Evolutionary conservation across 1,284 basidiomycete genomes (phyloP), one percentile per base, ranked within the genome.

Genomic region (Apiotrichum porosum): DNA sequence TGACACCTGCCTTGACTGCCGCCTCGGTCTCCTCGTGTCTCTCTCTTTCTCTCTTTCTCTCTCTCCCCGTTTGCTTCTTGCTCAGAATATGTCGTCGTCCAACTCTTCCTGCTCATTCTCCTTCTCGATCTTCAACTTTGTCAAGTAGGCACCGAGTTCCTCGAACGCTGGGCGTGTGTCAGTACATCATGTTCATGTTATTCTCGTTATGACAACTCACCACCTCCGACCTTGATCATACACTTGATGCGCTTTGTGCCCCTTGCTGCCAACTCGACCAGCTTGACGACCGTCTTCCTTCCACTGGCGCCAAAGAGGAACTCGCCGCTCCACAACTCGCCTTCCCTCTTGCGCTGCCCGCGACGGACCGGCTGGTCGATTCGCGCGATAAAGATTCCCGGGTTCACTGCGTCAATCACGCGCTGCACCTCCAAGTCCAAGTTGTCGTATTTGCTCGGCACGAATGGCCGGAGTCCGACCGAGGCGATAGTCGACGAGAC

Each of bases 321-420:
- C 54, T 69, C 64, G 5, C 69, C 71, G 23, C 66, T 69, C 69
- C 71, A 73, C 41, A 65, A 58, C 22, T 69, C 65, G 9, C 58
- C 57, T 4, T 69, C 64, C 9, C 43, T 47, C 48, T 52, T 56
- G 28, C 62, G 40, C 50, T 72, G 70, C n/a, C 68, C 68, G 23
- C 57, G 52, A 21, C 61, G 58, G 41, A 73, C 31, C 0, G 70
- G 44, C 40, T 46, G 52, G 51, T 72, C 71, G 4, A 72, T 32
- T 10, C 70, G 47, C n/a, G 57, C 55, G 3, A 69, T 61, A 24
- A 64, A 57, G 1, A 63, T 41, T 17, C 54, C 45, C 34, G 63
- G 65, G 17, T 54, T 54, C 2, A 54, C 54, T 10, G 45, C 54
- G 4, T 61, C 54, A 14, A 73, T 19, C 6, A 63, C 49, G 9